These are phyloP conservation scores for Russula ochroleuca DNA, from an alignment of 768 basidiomycete species.

Conservation along the genomic window DNA sequence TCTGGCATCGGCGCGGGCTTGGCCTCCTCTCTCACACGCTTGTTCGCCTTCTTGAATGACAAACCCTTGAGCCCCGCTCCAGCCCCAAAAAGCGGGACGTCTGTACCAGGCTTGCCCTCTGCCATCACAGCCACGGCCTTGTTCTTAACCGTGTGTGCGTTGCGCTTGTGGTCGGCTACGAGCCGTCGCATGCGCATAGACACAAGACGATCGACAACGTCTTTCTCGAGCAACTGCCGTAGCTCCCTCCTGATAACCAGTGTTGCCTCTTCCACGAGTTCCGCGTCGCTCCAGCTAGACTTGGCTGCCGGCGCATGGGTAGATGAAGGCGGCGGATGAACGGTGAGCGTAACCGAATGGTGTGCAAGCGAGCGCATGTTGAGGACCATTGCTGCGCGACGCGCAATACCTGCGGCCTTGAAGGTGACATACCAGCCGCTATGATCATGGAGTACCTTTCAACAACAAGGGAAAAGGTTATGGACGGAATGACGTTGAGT, in stretches of 20 bases:
- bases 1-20: conserved; percentile 29
- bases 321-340: conserved; percentile 43
- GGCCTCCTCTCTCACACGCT: conserved; percentile 38
- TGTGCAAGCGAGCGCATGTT: conserved; percentile 52
- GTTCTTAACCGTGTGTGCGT: conserved; percentile 33
- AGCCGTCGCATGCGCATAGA: conserved; percentile 49
- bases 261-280: conserved; percentile 53
- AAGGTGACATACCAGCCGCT: conserved; percentile 83
- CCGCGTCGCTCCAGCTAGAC: conserved; percentile 48
- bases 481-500: background rate
- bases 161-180: conserved; percentile 50
- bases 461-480: conserved; percentile 16
- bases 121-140: conserved; percentile 24
- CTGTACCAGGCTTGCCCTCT: conserved; percentile 32
- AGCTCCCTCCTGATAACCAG: conserved; percentile 57
- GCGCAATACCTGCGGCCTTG: conserved; percentile 53
- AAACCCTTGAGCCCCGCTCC: conserved; percentile 45
- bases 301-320: conserved; percentile 37
- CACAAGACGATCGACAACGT: conserved; percentile 59
- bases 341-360: conserved; percentile 54
- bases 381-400: conserved; percentile 64
- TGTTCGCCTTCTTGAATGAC: conserved; percentile 44
- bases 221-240: conserved; percentile 52
- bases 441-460: conserved; percentile 65
- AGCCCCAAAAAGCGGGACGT: conserved; percentile 37